These are phyloP conservation scores for Pythium apleroticum DNA, from an alignment of 352 stramenopile species.

Conservation along the genomic window DNA sequence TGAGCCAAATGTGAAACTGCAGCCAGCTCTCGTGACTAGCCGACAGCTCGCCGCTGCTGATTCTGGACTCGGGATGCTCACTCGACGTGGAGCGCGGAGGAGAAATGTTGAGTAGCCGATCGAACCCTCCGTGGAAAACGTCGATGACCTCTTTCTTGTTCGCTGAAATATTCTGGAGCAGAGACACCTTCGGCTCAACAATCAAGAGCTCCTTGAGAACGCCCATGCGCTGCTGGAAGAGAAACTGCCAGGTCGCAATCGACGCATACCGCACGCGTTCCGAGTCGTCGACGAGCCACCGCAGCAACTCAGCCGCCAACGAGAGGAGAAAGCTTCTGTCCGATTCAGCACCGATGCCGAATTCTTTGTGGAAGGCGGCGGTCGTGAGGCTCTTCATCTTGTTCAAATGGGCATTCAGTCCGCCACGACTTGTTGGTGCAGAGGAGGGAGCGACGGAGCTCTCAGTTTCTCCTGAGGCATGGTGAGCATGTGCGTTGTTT, in stretches of 20 bases:
- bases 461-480: background rate
- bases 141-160: constrained; percentile 77
- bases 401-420: constrained; percentile 37
- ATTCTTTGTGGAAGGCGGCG: constrained; percentile 53
- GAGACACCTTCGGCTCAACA: constrained; percentile 58
- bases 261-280: constrained; percentile 42
- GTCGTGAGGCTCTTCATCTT: constrained; percentile 53
- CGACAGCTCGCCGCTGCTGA: constrained; percentile 15
- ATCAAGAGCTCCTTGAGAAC: constrained; percentile 79
- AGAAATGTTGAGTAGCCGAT: constrained; percentile 55
- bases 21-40: constrained; percentile 60
- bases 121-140: constrained; percentile 74
- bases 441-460: background rate
- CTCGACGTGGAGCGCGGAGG: constrained; percentile 14
- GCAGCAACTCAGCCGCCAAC: constrained; percentile 53
- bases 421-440: constrained; percentile 9
- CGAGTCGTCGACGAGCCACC: constrained; percentile 64
- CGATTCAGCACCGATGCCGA: constrained; percentile 61
- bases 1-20: constrained; percentile 81
- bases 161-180: constrained; percentile 68
- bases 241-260: constrained; percentile 68
- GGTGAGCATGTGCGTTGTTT: constrained; percentile 15
- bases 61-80: background rate
- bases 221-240: constrained; percentile 68
- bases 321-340: constrained; percentile 74